Evolutionary conservation across 2,329 filamentous ascomycete species (phyloP), one percentile per base, ranked within the genome.

Genomic region (Geosmithia morbida): DNA sequence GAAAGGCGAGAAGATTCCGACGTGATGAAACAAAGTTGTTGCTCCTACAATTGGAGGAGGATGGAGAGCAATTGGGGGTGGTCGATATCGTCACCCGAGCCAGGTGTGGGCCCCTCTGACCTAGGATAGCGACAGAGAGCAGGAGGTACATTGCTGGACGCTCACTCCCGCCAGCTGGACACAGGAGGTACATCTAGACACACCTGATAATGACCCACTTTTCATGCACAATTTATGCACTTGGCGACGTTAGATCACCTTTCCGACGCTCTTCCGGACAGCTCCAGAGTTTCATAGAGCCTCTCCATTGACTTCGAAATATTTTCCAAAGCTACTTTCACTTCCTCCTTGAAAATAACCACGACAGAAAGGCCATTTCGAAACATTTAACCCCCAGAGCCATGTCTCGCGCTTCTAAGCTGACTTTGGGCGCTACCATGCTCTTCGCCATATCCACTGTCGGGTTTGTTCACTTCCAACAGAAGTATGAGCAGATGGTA

Each of bases 361-460:
- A 26, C 22, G 33, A 13, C 33, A 13, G 33, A 3, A 37, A 37
- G 13, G 33, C 3, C 11, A 16, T 16, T 37, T 13, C 11, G 33
- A 3, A 37, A 37, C 8, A 6, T 13, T 16, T 16, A 3, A 37
- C 40, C 14, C 19, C 19, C 20, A 22, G 16, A 19, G 45, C 49
- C 51, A 98, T 98, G 92, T 98, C 92, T 49, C 83, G 80, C 57
- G 83, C 87, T 49, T 89, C 92, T 17, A 94, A 95, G 61, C 64
- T 92, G 54, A 96, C 92, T 14, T 72, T 98, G 22, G 72, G 80
- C 46, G 78, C 77, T 43, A 95, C 89, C 1, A 83, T 85, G 33
- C 67, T 87, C 53, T 81, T 86, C 56, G 84, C 90, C 22, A 74
- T 79, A 46, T 72, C 77, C 53, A 94, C 89, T 44, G 79, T 98